A percentile compares a stretch with the other conserved stretches of the same genome.
Conservation (phyloP, 768 basidiomycete species). For the Boletus insuetus region DNA sequence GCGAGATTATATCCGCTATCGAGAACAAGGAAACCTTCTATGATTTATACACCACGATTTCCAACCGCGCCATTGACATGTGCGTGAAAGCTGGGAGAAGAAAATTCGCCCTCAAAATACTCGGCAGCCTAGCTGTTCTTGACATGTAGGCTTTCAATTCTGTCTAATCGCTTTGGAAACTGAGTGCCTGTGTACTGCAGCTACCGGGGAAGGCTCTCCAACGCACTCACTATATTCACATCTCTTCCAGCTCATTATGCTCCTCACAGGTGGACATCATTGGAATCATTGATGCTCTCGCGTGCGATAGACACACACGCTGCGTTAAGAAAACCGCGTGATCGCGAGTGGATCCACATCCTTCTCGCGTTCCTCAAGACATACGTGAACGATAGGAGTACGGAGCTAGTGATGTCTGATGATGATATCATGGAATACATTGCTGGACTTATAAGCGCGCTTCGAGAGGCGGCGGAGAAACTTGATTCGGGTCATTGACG, state of each 20-base stretch:
- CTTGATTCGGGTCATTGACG: slow-evolving; percentile 51
- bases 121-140: slow-evolving; percentile 83
- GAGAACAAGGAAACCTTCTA: slow-evolving; percentile 63
- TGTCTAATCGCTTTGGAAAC: background rate
- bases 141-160: slow-evolving; percentile 65
- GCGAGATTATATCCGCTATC: slow-evolving; percentile 59
- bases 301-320: slow-evolving; percentile 68
- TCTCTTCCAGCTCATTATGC: slow-evolving; percentile 86
- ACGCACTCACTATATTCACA: slow-evolving; percentile 67
- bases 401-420: slow-evolving; percentile 53
- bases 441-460: slow-evolving; percentile 43
- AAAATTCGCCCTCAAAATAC: slow-evolving; percentile 82
- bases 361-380: slow-evolving; percentile 74
- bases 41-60: slow-evolving; percentile 68
- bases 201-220: slow-evolving; percentile 59
- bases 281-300: slow-evolving; percentile 78
- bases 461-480: slow-evolving; percentile 48
- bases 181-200: slow-evolving; percentile 38
- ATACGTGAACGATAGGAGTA: slow-evolving; percentile 53
- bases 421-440: slow-evolving; percentile 53
- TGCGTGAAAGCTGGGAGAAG: slow-evolving; percentile 81
- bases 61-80: slow-evolving; percentile 80
- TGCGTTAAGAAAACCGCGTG: slow-evolving; percentile 52
- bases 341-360: slow-evolving; percentile 79
- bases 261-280: slow-evolving; percentile 74